Percentiles rank a stretch among this genome's conserved stretches.
Evolutionary conservation across 305 asterid genomes (phyloP).

Genomic region (Fraxinus paxiana): DNA sequence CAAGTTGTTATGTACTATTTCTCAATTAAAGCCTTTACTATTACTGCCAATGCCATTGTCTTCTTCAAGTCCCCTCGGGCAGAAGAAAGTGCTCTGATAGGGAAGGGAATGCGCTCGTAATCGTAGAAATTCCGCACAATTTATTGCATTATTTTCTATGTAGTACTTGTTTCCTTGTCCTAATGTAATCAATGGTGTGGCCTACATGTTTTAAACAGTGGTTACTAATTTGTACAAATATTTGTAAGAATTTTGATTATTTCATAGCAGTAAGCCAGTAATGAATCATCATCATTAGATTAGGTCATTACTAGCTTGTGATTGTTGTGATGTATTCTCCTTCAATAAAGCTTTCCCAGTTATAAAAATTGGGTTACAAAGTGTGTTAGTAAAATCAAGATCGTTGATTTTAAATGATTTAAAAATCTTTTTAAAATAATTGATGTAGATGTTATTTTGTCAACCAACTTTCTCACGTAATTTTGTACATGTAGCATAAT

Average conservation of each 20-base stretch:
- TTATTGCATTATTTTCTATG: neutral
- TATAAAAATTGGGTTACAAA: too few relatives aligned
- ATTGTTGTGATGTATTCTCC: neutral
- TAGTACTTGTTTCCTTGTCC: neutral
- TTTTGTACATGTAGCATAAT: too few relatives aligned
- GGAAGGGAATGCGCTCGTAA: neutral
- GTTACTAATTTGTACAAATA: neutral
- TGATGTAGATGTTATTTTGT: too few relatives aligned
- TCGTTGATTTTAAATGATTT: too few relatives aligned
- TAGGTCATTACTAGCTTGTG: neutral
- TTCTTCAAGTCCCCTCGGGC: constrained; percentile 45
- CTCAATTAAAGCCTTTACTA: neutral
- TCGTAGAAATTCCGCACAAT: neutral
- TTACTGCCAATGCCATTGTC: neutral
- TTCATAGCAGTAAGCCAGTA: too few relatives aligned
- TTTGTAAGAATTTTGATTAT: neutral
- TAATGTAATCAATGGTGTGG: neutral
- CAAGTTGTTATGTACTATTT: constrained; percentile 6
- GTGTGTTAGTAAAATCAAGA: too few relatives aligned
- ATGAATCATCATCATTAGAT: too few relatives aligned
- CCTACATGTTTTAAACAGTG: neutral
- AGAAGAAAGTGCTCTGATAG: constrained; percentile 44
- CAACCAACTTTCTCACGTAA: too few relatives aligned
- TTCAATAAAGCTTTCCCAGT: too few relatives aligned
- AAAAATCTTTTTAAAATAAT: too few relatives aligned